These are phyloP conservation scores for Batkoa obscura DNA, from an alignment of 371 early-diverging fungal genomes.

Conservation along the genomic window DNA sequence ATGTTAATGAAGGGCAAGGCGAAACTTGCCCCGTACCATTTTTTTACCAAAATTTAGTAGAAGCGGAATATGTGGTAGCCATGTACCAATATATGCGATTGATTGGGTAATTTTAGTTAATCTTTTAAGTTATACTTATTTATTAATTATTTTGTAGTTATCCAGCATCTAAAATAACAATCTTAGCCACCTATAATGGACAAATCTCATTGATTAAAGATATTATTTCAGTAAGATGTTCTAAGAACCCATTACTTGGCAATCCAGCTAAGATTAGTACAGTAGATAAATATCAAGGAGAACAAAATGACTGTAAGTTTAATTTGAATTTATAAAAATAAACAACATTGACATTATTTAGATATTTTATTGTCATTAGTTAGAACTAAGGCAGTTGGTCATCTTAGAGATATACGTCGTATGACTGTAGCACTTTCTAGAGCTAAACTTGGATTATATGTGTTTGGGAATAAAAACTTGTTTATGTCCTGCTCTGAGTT, in stretches of 20 bases:
- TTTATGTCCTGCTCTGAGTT: conserved; percentile 66
- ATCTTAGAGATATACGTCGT: conserved; percentile 76
- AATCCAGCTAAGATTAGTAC: conserved; percentile 55
- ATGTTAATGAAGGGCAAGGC: conserved; percentile 57
- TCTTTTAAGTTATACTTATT: conserved; percentile 6
- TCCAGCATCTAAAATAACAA: conserved; percentile 63
- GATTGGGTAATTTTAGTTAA: conserved; percentile 28
- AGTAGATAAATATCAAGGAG: conserved; percentile 89
- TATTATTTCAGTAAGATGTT: conserved; percentile 64
- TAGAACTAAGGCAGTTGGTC: conserved; percentile 72
- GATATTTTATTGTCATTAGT: conserved; percentile 87
- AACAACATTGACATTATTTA: conserved; percentile 7
- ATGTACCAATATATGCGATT: conserved; percentile 89
- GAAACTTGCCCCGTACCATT: conserved; percentile 64
- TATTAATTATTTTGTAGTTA: conserved; percentile 21
- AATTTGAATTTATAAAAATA: not conserved
- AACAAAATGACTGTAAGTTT: conserved; percentile 69
- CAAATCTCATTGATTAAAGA: conserved; percentile 80
- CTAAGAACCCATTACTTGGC: conserved; percentile 61
- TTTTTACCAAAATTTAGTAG: conserved; percentile 79
- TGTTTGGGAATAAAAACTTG: conserved; percentile 52
- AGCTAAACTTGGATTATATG: conserved; percentile 81
- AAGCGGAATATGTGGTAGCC: conserved; percentile 91
- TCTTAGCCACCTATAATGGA: conserved; percentile 90
- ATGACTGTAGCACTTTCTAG: conserved; percentile 79